Conservation (phyloP, 305 asterid genomes). For the Solanum hybrid region DNA sequence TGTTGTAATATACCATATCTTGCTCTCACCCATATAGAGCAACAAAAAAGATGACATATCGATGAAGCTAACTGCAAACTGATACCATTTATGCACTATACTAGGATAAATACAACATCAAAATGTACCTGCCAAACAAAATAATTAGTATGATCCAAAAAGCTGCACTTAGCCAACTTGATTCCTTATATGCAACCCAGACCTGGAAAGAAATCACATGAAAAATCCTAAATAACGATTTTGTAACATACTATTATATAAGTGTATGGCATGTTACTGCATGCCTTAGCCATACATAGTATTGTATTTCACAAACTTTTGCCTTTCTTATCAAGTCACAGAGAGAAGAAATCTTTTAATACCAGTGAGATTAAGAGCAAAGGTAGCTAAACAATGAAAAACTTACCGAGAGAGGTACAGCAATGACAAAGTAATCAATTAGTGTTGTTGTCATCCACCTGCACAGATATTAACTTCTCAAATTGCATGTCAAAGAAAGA, state of each 20-base stretch:
- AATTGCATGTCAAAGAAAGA: too few species aligned
- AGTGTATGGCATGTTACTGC: background rate
- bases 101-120: too few species aligned
- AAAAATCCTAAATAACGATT: background rate
- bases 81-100: too few species aligned
- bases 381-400: conserved; percentile 1
- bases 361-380: background rate
- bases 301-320: background rate
- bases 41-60: background rate
- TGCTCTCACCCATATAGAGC: background rate
- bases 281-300: background rate
- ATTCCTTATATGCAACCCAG: conserved; percentile 79
- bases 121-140: conserved; percentile 60
- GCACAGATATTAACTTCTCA: conserved; percentile 14
- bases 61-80: too few species aligned
- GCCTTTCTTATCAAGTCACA: background rate
- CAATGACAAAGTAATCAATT: conserved; percentile 8
- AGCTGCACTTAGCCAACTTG: conserved; percentile 35
- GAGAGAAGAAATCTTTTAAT: background rate
- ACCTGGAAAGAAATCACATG: conserved; percentile 37
- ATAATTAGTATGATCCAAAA: conserved; percentile 53
- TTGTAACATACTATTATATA: too few species aligned
- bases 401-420: conserved; percentile 52
- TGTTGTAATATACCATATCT: background rate
- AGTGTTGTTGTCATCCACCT: conserved; percentile 75